Percentiles rank a stretch among this genome's conserved stretches.
Conservation (phyloP, 192 early-diverging fungal genomes). For the Coemansia umbellata region DNA sequence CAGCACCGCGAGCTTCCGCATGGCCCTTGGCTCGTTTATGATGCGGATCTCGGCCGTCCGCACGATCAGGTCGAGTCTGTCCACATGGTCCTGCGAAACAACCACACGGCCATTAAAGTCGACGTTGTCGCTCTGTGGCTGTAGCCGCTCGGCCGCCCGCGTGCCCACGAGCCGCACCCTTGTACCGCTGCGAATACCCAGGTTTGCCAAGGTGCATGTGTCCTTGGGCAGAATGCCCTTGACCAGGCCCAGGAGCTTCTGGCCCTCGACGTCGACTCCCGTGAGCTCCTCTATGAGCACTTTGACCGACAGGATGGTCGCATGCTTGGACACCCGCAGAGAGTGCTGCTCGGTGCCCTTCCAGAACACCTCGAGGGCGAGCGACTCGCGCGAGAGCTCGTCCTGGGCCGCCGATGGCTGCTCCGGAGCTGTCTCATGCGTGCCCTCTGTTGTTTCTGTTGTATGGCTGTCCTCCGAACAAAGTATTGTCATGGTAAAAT, state of each 20-base stretch:
- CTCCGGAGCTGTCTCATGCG: not conserved
- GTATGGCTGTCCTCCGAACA: too few species aligned
- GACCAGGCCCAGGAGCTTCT: slow-evolving; percentile 70
- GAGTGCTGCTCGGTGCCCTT: slow-evolving; percentile 24
- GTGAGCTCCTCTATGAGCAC: slow-evolving; percentile 58
- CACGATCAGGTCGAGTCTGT: slow-evolving; percentile 6
- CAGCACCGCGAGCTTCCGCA: slow-evolving; percentile 66
- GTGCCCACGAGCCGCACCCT: slow-evolving; percentile 43
- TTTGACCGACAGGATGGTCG: slow-evolving; percentile 41
- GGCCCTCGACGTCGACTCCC: slow-evolving; percentile 57
- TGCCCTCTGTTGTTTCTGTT: too few species aligned
- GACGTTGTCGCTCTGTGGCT: not conserved
- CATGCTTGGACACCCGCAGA: slow-evolving; percentile 33
- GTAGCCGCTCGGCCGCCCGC: slow-evolving; percentile 13
- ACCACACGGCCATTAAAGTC: not conserved
- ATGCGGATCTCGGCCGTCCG: slow-evolving; percentile 13
- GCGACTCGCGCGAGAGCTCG: slow-evolving; percentile 37
- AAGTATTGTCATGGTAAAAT: too few species aligned
- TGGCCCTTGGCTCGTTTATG: slow-evolving; percentile 35
- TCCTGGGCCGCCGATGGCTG: too few species aligned
- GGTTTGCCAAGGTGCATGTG: slow-evolving; percentile 20
- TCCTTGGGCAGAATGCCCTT: slow-evolving; percentile 60
- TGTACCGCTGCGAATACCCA: slow-evolving; percentile 20
- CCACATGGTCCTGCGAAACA: slow-evolving; percentile 7
- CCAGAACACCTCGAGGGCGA: slow-evolving; percentile 31